Conservation (phyloP, 176 grass and related monocot species). For the sorghum (Sorghum bicolor) region Sorghum_bicolor_NCBIv3 NC_012872.2:1859501-1860000, state of each 20-base stretch:
- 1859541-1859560: constrained; percentile 38
- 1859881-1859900: constrained; percentile 3
- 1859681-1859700: constrained; percentile 11
- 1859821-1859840: constrained; percentile 28
- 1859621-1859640: constrained; percentile 50
- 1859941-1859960: constrained; percentile 44
- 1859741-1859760: constrained; percentile 52
- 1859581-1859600: constrained; percentile 47
- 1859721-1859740: constrained; percentile 77
- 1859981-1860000: constrained; percentile 34
- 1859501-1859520: too few species aligned
- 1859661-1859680: constrained; percentile 37
- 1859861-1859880: constrained; percentile 47
- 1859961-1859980: constrained; percentile 48
- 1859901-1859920: constrained; percentile 76
- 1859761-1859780: constrained; percentile 59
- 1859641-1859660: constrained; percentile 34
- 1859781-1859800: constrained; percentile 68
- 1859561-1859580: constrained; percentile 26
- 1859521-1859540: too few species aligned
- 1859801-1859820: constrained; percentile 63
- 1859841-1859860: constrained; percentile 5
- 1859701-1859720: constrained; percentile 45
- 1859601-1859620: constrained; percentile 51
- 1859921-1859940: constrained; percentile 67